Base-by-base conservation (phyloP, 306 rosid genomes). In the Citrullus colocynthis region DNA sequence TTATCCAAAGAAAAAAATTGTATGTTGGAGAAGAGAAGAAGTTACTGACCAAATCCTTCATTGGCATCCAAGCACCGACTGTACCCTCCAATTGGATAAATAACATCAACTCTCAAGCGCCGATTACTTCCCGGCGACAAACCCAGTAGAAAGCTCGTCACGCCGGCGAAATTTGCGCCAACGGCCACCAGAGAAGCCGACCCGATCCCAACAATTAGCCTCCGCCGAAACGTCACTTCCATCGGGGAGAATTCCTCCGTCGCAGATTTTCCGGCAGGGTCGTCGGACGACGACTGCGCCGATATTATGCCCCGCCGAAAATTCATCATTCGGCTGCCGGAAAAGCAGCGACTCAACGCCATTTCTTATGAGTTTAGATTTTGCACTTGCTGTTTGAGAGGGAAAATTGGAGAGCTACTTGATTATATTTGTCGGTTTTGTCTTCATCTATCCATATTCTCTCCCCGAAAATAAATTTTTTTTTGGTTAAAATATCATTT, bases 101-200 rank as follows among this genome's bases (percentile, higher is more conserved):
- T 82, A 73, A 90, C 88, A 74, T 92, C 97, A 1, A 92, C 87
- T 84, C 84, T 89, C 3, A 95, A 87, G 21, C 66, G 81, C 32
- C 97, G 89, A 52, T 91, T 90, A 58, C 41, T 91, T 70, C 87
- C 88, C 20, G 93, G 99, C 11, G 86, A 85, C 61, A 92, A 79
- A 30, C 93, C 90, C 0, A 92, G 91, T 37, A 95, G 88, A 81
- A 88, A 89, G 78, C 91, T 90, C 3, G 97, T 89, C 54, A 89
- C 75, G 71, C 97, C 98, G 3, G 85, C 83, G 64, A 95, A 95
- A 85, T 92, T 81, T 36, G 99, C 97, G 30, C 96, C 99, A 59
- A 95, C 52, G 18, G 93, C 93, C 51, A 95, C 97, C 52, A 89
- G 76, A 41, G 97, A 90, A 78, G 97, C 96, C 67, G 97, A 89